A percentile compares a stretch with the other conserved stretches of the same genome.
Evolutionary conservation across 805 yeast genomes (phyloP).

Genomic region (Kodamaea hsintzibuensis): DNA sequence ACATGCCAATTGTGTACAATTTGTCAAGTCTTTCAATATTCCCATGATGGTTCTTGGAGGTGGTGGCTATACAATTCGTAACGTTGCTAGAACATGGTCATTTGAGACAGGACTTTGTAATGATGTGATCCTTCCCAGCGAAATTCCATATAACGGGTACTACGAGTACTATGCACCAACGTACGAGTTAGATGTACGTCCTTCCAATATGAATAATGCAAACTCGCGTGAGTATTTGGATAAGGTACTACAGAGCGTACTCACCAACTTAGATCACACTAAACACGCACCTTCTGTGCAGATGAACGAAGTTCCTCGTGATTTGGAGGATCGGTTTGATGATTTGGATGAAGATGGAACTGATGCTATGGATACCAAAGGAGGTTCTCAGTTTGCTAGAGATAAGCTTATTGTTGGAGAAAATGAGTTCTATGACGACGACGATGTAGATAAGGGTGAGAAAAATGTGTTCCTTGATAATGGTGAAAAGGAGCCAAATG

Average conservation of each 20-base stretch:
- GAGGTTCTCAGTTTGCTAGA: slow-evolving; percentile 27
- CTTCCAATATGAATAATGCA: slow-evolving; percentile 29
- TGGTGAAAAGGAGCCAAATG: background rate
- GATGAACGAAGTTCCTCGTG: slow-evolving; percentile 28
- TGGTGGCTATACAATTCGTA: slow-evolving; percentile 30
- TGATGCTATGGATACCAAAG: slow-evolving; percentile 27
- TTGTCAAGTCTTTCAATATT: slow-evolving; percentile 24
- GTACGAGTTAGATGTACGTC: slow-evolving; percentile 29
- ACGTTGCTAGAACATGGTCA: slow-evolving; percentile 31
- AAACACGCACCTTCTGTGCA: slow-evolving; percentile 31
- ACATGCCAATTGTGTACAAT: slow-evolving; percentile 29
- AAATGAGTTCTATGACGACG: slow-evolving; percentile 28
- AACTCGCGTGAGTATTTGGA: slow-evolving; percentile 29
- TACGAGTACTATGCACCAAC: slow-evolving; percentile 32
- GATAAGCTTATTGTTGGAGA: slow-evolving; percentile 25
- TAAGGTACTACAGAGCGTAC: slow-evolving; percentile 24
- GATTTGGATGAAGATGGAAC: slow-evolving; percentile 27
- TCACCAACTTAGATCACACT: slow-evolving; percentile 28
- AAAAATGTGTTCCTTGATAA: slow-evolving; percentile 8
- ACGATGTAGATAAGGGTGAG: slow-evolving; percentile 24
- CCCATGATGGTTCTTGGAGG: slow-evolving; percentile 32
- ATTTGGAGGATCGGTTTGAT: slow-evolving; percentile 25
- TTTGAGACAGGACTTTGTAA: slow-evolving; percentile 27
- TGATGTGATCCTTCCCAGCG: slow-evolving; percentile 23
- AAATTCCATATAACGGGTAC: slow-evolving; percentile 31